These are phyloP conservation scores for Vairimorpha necatrix DNA, from an alignment of 371 early-diverging fungal species.

Conservation along the genomic window DNA sequence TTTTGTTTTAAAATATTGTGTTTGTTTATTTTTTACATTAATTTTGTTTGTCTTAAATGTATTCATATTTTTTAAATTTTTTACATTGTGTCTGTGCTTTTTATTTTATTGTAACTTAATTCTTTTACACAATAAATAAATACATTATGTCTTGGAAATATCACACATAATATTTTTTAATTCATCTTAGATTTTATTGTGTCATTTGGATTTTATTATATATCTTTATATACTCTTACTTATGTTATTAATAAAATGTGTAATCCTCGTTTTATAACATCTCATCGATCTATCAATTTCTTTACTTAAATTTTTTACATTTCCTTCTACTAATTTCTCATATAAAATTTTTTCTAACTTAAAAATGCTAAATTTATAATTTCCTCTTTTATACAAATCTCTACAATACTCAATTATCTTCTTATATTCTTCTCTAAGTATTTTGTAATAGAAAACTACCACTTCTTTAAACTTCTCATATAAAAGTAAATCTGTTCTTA, in stretches of 20 bases:
- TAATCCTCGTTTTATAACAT: not conserved
- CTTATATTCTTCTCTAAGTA: not conserved
- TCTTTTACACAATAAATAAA: too few species aligned
- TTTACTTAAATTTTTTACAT: not conserved
- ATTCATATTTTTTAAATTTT: too few species aligned
- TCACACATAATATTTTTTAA: too few species aligned
- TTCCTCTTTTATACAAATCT: not conserved
- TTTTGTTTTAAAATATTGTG: too few species aligned
- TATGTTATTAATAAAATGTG: not conserved
- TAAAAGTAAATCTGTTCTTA: conserved; percentile 6
- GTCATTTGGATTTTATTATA: too few species aligned
- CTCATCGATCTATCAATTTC: not conserved
- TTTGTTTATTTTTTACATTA: too few species aligned
- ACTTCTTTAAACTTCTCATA: conserved; percentile 15
- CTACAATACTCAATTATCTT: not conserved
- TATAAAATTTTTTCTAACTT: not conserved
- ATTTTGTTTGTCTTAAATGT: too few species aligned
- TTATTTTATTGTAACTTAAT: too few species aligned
- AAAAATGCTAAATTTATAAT: not conserved
- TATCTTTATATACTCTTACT: too few species aligned
- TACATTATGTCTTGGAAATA: too few species aligned
- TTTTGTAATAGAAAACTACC: not conserved
- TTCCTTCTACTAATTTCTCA: not conserved
- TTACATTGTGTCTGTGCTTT: too few species aligned
- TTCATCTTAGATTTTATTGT: too few species aligned